A percentile compares a stretch with the other conserved stretches of the same genome.
phyloP scores from a whole-genome alignment of 1,139 yeast species.

The Magnusiomyces paraingens region DNA sequence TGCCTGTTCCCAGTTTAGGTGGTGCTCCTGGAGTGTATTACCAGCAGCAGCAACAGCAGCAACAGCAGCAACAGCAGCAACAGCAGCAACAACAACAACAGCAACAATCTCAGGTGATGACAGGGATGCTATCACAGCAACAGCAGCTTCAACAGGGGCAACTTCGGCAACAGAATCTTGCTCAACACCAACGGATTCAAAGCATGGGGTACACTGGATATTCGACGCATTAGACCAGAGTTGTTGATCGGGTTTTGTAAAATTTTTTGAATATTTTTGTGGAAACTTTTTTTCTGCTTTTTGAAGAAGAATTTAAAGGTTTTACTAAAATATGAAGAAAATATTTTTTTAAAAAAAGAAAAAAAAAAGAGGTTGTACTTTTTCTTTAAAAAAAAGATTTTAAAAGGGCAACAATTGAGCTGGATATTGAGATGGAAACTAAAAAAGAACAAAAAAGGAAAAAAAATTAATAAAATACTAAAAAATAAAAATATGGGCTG shows the following conservation, averaged over 20 bases:
- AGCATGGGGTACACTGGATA: neutral
- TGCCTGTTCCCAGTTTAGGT: neutral
- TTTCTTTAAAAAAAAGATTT: no score
- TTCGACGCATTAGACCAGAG: constrained; percentile 10
- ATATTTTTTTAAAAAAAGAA: neutral
- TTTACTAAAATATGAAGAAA: no score
- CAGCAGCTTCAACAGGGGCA: constrained; percentile 6
- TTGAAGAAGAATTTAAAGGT: neutral
- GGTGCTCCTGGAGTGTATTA: neutral
- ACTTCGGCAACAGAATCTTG: no score
- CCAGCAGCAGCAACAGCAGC: neutral
- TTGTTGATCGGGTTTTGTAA: neutral
- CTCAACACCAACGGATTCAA: no score
- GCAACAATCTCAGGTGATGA: constrained; percentile 9
- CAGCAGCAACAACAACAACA: constrained; percentile 7
- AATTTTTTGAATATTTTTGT: neutral
- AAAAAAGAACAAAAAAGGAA: neutral
- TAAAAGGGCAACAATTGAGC: no score
- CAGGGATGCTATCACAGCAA: constrained; percentile 3
- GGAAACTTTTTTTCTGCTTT: neutral
- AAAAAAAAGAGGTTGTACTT: no score
- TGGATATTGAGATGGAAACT: no score
- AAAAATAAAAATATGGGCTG: no score
- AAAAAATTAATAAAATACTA: neutral
- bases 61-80: neutral